Conservation (phyloP, 2,329 filamentous ascomycete species). For the Sporothrix globosa region DNA sequence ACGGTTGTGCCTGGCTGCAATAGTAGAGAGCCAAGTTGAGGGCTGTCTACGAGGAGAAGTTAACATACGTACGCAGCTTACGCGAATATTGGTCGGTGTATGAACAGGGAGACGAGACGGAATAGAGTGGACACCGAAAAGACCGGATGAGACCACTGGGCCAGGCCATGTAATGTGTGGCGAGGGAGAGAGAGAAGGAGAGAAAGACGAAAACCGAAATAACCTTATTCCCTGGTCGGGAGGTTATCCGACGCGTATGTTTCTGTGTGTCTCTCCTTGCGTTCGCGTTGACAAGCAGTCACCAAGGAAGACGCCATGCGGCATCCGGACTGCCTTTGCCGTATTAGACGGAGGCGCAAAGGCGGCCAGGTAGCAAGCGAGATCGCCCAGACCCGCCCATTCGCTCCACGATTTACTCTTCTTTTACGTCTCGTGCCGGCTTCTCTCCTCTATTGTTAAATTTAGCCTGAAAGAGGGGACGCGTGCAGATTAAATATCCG, state of each 20-base stretch:
- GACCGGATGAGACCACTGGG: not conserved
- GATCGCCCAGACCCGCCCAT: conserved; percentile 3
- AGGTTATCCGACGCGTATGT: conserved; percentile 18
- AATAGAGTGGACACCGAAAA: not conserved
- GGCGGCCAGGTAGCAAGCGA: conserved; percentile 6
- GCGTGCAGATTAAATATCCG: conserved; percentile 9
- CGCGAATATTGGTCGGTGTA: not conserved
- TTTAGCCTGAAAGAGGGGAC: not conserved
- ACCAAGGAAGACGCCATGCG: not conserved
- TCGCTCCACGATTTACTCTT: not conserved
- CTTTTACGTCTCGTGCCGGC: not conserved
- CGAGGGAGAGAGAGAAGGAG: not conserved
- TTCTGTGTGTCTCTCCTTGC: not conserved
- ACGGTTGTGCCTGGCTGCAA: not conserved
- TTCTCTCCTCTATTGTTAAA: not conserved
- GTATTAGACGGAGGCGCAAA: not conserved
- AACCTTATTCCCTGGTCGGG: conserved; percentile 16
- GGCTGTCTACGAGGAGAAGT: not conserved
- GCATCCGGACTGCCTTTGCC: conserved; percentile 10
- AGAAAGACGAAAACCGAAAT: not conserved
- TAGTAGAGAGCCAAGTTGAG: not conserved
- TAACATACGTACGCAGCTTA: not conserved
- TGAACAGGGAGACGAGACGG: not conserved
- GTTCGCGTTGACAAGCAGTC: not conserved
- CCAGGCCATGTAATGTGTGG: not conserved